Conservation (phyloP, 2,329 filamentous ascomycete species). For the Aspergillus sclerotialis region DNA sequence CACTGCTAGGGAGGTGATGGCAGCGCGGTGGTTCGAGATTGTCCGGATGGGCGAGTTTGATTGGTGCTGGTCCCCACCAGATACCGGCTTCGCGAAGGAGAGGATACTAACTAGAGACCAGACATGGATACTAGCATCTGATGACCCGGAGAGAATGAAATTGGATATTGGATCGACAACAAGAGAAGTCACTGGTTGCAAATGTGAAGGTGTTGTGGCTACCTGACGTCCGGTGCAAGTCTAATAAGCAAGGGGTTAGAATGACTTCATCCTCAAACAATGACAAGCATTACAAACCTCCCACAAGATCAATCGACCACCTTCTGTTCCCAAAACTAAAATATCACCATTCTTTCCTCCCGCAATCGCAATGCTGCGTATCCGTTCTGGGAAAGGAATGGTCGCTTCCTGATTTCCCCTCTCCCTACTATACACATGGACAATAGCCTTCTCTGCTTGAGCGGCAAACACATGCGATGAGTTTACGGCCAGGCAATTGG, state of each 20-base stretch:
- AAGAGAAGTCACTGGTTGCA: constrained; percentile 61
- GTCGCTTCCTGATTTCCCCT: constrained; percentile 83
- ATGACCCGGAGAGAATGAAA: constrained; percentile 40
- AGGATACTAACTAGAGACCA: constrained; percentile 78
- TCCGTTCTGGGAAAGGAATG: constrained; percentile 79
- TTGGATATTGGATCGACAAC: constrained; percentile 58
- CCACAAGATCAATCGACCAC: constrained; percentile 84
- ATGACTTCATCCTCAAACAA: constrained; percentile 1
- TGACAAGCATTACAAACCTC: no score
- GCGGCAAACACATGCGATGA: constrained; percentile 82
- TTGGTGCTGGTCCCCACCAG: constrained; percentile 33
- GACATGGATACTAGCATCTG: constrained; percentile 82
- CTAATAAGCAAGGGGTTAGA: constrained; percentile 16
- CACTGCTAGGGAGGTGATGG: constrained; percentile 42
- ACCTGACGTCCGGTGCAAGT: constrained; percentile 39
- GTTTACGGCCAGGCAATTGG: constrained; percentile 73
- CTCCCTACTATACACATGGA: constrained; percentile 83
- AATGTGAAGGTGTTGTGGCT: constrained; percentile 36
- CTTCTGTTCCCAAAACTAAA: constrained; percentile 72
- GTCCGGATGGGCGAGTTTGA: constrained; percentile 65
- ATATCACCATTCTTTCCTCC: constrained; percentile 55
- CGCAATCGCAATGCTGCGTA: constrained; percentile 68
- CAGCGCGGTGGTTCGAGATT: constrained; percentile 61
- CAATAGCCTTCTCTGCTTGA: constrained; percentile 82
- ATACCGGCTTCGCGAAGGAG: constrained; percentile 45